A percentile compares a stretch with the other conserved stretches of the same genome.
Conservation (phyloP, 805 yeast species). For the Lipomyces anomalus region DNA sequence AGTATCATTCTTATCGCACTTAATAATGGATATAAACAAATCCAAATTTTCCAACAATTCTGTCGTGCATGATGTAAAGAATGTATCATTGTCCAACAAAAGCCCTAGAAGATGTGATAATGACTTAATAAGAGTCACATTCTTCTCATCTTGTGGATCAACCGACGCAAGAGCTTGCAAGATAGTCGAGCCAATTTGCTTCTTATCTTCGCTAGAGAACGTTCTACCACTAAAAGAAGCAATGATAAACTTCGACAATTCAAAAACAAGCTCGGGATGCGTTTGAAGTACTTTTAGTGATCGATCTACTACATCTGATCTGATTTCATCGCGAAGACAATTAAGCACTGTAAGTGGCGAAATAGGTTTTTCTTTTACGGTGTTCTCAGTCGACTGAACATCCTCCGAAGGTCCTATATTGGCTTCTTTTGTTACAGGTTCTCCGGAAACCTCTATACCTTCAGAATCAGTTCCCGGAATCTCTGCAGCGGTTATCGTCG, state of each 20-base stretch:
- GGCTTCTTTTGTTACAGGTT: too few species aligned
- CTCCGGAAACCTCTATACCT: too few species aligned
- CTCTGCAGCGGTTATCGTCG: too few species aligned
- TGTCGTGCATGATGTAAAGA: constrained; percentile 15
- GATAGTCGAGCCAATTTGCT: constrained; percentile 1
- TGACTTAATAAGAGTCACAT: constrained; percentile 4
- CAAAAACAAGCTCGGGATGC: constrained; percentile 25
- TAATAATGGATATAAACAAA: constrained; percentile 18
- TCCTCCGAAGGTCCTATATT: too few species aligned
- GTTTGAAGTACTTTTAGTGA: constrained; percentile 21
- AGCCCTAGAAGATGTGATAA: constrained; percentile 27
- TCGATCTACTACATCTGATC: constrained; percentile 19
- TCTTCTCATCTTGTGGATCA: constrained; percentile 4
- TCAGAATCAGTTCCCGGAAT: too few species aligned
- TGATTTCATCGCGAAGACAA: constrained; percentile 24
- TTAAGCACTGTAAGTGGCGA: too few species aligned
- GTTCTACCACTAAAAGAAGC: constrained; percentile 15
- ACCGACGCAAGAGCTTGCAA: not conserved
- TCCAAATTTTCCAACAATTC: constrained; percentile 19
- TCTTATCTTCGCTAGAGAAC: not conserved
- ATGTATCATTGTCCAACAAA: constrained; percentile 22
- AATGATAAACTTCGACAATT: constrained; percentile 20
- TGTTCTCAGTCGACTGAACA: too few species aligned
- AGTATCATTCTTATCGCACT: not conserved
- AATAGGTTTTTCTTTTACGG: too few species aligned